Conservation (phyloP, 345 rosid genomes). For the Salix viminalis region DNA sequence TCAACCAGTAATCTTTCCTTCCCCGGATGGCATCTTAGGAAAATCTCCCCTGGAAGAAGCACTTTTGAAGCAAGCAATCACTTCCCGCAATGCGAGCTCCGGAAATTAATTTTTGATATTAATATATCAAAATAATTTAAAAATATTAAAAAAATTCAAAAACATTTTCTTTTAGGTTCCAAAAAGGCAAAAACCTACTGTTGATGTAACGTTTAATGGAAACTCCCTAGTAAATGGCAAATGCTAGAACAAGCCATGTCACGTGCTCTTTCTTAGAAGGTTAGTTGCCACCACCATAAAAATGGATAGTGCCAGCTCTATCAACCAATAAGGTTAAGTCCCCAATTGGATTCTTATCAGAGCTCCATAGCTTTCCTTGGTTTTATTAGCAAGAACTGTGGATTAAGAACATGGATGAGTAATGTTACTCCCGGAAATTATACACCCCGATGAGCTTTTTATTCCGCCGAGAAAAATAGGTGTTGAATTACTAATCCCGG, state of each 20-base stretch:
- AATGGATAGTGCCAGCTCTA: not conserved
- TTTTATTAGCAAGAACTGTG: not conserved
- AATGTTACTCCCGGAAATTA: not conserved
- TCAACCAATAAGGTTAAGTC: not conserved
- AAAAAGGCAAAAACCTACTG: no score
- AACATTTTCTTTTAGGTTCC: no score
- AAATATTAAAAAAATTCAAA: no score
- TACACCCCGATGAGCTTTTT: not conserved
- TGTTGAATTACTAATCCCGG: not conserved
- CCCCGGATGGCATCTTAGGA: not conserved
- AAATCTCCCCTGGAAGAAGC: not conserved
- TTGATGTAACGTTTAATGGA: not conserved
- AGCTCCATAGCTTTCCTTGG: not conserved
- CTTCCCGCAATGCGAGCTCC: not conserved
- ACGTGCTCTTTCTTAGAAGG: not conserved
- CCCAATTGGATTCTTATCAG: not conserved
- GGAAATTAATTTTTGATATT: no score
- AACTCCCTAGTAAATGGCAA: not conserved
- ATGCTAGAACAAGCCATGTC: not conserved
- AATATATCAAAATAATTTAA: no score
- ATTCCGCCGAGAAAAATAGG: not conserved
- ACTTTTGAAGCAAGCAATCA: not conserved
- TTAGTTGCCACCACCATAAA: not conserved
- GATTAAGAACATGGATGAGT: not conserved
- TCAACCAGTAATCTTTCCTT: not conserved